These are phyloP conservation scores for Penicillium steckii DNA, from an alignment of 495 filamentous ascomycete genomes.

Conservation along the genomic window DNA sequence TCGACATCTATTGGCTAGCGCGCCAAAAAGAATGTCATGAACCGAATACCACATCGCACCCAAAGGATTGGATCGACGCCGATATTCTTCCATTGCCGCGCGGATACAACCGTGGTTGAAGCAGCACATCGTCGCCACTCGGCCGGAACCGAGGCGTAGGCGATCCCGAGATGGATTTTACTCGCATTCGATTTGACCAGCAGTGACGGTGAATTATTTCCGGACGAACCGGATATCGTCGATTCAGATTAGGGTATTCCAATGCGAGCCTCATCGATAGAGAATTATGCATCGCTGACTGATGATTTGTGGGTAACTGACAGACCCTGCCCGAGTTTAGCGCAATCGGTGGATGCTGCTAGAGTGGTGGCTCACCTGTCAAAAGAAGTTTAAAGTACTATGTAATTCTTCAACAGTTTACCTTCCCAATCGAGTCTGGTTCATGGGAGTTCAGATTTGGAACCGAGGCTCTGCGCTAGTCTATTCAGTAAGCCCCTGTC, in stretches of 20 bases:
- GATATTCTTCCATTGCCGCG: not conserved
- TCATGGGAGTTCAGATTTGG: not conserved
- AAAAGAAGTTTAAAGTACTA: not conserved
- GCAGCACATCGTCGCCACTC: slow-evolving; percentile 1
- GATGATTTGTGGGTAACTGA: no score
- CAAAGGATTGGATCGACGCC: not conserved
- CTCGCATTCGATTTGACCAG: not conserved
- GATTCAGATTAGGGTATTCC: not conserved
- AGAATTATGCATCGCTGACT: not conserved
- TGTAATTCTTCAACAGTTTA: not conserved
- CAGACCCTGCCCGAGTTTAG: no score
- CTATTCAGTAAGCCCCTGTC: not conserved
- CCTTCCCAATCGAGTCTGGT: not conserved
- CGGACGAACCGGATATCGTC: not conserved
- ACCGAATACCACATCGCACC: not conserved
- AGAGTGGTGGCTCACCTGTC: not conserved
- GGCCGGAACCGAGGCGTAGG: slow-evolving; percentile 9
- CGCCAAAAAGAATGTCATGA: not conserved
- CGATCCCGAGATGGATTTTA: not conserved
- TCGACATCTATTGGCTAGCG: slow-evolving; percentile 4
- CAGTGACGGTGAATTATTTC: not conserved
- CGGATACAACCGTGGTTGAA: slow-evolving; percentile 6
- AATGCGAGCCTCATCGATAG: not conserved
- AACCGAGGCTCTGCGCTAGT: not conserved
- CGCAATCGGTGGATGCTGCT: not conserved